Evolutionary conservation across 306 rosid genomes (phyloP), one percentile per base, ranked within the genome.

Genomic region (Urtica urens): DNA sequence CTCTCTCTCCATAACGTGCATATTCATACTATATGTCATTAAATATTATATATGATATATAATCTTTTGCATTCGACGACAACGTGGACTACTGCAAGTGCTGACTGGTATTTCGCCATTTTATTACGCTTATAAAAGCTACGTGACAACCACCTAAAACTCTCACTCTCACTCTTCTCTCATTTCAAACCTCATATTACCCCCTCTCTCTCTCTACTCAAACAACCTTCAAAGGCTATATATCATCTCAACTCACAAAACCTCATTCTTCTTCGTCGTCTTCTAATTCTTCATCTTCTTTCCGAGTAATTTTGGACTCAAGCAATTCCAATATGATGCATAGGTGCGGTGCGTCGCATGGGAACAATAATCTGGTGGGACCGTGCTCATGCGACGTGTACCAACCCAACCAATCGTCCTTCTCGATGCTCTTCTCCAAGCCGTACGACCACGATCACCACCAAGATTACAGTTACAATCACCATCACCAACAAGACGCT

Each of bases 31-130:
- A 18, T 38, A 13, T 38, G 20, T 41, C 8, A 28, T 10, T 28
- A 28, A 4, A 28, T 28, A 35, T 35, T n/a, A n/a, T n/a, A n/a
- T n/a, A n/a, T n/a, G n/a, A n/a, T n/a, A n/a, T 39, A 15, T 39
- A 15, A 34, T 34, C 39, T 34, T 55, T 33, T 65, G 69, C 87
- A 34, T 38, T 66, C 68, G 53, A 75, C 93, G 95, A 80, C 93
- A 84, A 80, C 74, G 49, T 72, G 60, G 70, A 73, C 82, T 80
- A 70, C 82, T 80, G 93, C 93, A 63, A 58, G 60, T 78, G 95
- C 87, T 85, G 93, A 85, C 95, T 75, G 62, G 44, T 73, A 76
- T 72, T 75, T 81, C 82, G 49, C 71, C 78, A 64, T 76, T 76
- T 79, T 78, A 58, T 53, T 70, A 42, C 6, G 59, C 78, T 62